A percentile compares a stretch with the other conserved stretches of the same genome.
Evolutionary conservation across 2,329 filamentous ascomycete species (phyloP).

Genomic region (Cytospora piceae): DNA sequence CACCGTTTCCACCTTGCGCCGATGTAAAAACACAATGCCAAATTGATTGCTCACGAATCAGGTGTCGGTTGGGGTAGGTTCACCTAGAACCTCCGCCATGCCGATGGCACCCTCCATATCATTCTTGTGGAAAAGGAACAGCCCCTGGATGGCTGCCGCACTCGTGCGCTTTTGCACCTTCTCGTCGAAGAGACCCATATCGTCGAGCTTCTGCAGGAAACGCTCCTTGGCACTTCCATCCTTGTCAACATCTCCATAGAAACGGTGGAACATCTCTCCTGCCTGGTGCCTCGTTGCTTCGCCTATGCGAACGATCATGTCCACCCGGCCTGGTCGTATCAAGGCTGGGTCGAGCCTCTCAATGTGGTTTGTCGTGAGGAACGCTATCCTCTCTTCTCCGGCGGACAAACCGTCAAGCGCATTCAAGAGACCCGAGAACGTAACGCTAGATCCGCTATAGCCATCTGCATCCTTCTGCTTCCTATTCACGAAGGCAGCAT

Average conservation of each 20-base stretch:
- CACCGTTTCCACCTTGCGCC: neutral
- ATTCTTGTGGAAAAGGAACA: constrained; percentile 95
- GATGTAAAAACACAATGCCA: neutral
- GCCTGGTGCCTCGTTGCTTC: constrained; percentile 88
- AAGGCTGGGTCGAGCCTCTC: constrained; percentile 87
- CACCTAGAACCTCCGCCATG: constrained; percentile 68
- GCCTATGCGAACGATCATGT: constrained; percentile 89
- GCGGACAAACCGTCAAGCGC: constrained; percentile 90
- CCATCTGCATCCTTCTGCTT: constrained; percentile 78
- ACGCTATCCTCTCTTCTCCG: constrained; percentile 90
- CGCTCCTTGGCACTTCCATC: constrained; percentile 63
- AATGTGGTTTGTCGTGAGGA: constrained; percentile 93
- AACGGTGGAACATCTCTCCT: constrained; percentile 86
- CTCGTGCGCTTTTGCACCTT: constrained; percentile 65
- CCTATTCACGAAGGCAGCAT: constrained; percentile 86
- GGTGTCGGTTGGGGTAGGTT: constrained; percentile 25
- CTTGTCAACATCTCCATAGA: constrained; percentile 81
- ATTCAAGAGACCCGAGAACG: constrained; percentile 88
- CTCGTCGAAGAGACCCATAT: constrained; percentile 70
- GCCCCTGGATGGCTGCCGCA: constrained; percentile 87
- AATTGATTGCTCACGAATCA: constrained; percentile 11
- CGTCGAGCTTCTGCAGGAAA: constrained; percentile 73
- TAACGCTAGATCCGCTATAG: constrained; percentile 85
- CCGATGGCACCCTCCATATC: constrained; percentile 84
- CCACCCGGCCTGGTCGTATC: constrained; percentile 87